These are phyloP conservation scores for Yamadazyma paraphyllophila DNA, from an alignment of 805 yeast species.

Conservation along the genomic window DNA sequence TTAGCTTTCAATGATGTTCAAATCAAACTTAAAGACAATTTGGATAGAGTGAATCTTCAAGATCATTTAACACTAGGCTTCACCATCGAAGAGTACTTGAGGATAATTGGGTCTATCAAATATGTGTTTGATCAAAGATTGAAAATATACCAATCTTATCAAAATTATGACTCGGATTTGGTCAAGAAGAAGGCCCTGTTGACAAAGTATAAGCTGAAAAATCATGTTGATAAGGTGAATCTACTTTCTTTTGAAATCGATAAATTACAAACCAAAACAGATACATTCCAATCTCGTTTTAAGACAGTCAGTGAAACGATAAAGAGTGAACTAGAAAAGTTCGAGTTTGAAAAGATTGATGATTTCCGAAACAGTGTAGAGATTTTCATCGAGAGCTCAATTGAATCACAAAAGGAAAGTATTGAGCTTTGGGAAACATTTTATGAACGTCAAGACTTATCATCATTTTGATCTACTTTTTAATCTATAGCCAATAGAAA, in stretches of 20 bases:
- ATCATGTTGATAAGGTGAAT: conserved; percentile 62
- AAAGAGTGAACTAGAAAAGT: conserved; percentile 61
- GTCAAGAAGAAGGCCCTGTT: conserved; percentile 46
- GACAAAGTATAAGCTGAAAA: conserved; percentile 45
- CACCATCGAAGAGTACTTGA: conserved; percentile 82
- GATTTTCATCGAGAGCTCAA: conserved; percentile 82
- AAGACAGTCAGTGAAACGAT: conserved; percentile 64
- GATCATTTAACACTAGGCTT: conserved; percentile 84
- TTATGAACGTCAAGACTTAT: conserved; percentile 50
- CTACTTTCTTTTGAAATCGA: conserved; percentile 58
- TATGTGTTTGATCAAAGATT: conserved; percentile 73
- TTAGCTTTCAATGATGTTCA: conserved; percentile 72
- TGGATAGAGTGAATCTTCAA: conserved; percentile 77
- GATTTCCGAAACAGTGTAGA: conserved; percentile 91
- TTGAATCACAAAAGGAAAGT: conserved; percentile 90
- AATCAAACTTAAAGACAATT: conserved; percentile 62
- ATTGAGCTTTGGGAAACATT: conserved; percentile 89
- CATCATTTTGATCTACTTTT: conserved; percentile 2
- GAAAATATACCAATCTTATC: conserved; percentile 43
- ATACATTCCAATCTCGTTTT: conserved; percentile 56
- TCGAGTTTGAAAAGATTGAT: conserved; percentile 71
- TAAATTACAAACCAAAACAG: conserved; percentile 51
- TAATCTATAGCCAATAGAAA: neutral
- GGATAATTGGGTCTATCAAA: conserved; percentile 73
- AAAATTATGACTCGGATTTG: conserved; percentile 45